Percentiles rank a stretch among this genome's conserved stretches.
phyloP scores from a whole-genome alignment of 1,284 basidiomycete species.

The Fomes fomentarius region DNA sequence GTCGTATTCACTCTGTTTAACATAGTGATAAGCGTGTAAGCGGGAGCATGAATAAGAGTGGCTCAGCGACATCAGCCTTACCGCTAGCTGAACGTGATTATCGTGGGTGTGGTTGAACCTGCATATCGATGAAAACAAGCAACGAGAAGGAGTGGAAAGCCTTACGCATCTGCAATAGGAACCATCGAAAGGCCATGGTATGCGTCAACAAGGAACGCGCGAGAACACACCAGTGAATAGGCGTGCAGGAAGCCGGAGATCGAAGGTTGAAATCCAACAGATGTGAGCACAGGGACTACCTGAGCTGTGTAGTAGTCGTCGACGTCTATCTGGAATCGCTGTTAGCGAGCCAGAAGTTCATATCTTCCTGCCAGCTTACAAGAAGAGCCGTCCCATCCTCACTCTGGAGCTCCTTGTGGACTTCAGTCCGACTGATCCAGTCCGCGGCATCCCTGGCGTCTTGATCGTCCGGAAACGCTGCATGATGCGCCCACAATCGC shows the following conservation, averaged over 20 bases:
- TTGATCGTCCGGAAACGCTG: conserved; percentile 23
- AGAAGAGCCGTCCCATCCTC: conserved; percentile 22
- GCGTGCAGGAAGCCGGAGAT: conserved; percentile 62
- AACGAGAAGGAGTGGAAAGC: conserved; percentile 18
- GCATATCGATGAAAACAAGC: conserved; percentile 1
- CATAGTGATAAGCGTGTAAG: conserved; percentile 30
- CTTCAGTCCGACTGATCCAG: conserved; percentile 32
- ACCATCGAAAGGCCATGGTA: conserved; percentile 89
- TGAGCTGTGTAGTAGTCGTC: conserved; percentile 48
- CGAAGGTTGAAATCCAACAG: conserved; percentile 28
- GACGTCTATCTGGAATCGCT: conserved; percentile 40
- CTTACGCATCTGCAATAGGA: conserved; percentile 86
- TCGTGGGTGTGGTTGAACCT: conserved; percentile 85
- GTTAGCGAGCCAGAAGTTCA: not conserved
- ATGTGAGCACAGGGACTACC: conserved; percentile 35
- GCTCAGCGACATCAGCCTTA: conserved; percentile 31
- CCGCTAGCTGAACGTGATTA: conserved; percentile 80
- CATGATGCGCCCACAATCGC: conserved; percentile 57
- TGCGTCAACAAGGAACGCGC: conserved; percentile 87
- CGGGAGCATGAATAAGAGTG: conserved; percentile 8
- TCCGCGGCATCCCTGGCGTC: conserved; percentile 37
- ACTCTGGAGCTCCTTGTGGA: conserved; percentile 25
- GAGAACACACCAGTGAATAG: conserved; percentile 82
- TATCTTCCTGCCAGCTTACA: conserved; percentile 19
- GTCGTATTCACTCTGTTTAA: conserved; percentile 76